phyloP scores from a whole-genome alignment of 2,329 filamentous ascomycete genomes.

The Leptographium procerum region DNA sequence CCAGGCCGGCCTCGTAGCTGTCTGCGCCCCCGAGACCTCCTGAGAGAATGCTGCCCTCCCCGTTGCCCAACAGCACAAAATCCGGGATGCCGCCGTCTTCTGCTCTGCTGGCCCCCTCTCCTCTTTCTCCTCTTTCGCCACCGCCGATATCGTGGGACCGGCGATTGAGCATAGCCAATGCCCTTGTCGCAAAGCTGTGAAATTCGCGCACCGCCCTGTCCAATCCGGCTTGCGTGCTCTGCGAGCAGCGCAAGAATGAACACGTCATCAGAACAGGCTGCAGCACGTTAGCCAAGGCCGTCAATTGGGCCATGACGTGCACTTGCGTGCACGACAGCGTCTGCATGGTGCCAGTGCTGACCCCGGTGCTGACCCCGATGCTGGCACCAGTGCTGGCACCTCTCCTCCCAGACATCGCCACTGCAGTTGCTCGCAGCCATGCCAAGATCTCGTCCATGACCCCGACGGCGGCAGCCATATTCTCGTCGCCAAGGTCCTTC shows the following conservation, averaged over 20 bases:
- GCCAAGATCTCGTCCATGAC: conserved; percentile 20
- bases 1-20: neutral
- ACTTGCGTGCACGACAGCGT: conserved; percentile 12
- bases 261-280: conserved; percentile 12
- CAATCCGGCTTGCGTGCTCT: neutral
- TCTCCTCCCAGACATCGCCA: neutral
- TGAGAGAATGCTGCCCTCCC: neutral
- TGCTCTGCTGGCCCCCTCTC: neutral
- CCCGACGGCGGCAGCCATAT: conserved; percentile 20
- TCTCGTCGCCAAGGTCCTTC: conserved; percentile 24
- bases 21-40: neutral
- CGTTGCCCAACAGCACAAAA: neutral
- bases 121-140: neutral
- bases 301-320: conserved; percentile 15
- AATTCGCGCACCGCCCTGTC: neutral
- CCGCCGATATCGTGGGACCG: too few species aligned
- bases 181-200: neutral
- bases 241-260: conserved; percentile 3
- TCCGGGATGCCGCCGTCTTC: neutral
- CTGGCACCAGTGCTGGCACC: neutral
- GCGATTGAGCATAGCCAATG: neutral
- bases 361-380: too few species aligned
- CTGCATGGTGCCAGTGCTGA: neutral
- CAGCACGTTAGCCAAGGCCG: conserved; percentile 11
- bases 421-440: conserved; percentile 11